Evolutionary conservation across 768 basidiomycete genomes (phyloP), one percentile per base, ranked within the genome.

Genomic region (Tricholoma bakamatsutake): DNA sequence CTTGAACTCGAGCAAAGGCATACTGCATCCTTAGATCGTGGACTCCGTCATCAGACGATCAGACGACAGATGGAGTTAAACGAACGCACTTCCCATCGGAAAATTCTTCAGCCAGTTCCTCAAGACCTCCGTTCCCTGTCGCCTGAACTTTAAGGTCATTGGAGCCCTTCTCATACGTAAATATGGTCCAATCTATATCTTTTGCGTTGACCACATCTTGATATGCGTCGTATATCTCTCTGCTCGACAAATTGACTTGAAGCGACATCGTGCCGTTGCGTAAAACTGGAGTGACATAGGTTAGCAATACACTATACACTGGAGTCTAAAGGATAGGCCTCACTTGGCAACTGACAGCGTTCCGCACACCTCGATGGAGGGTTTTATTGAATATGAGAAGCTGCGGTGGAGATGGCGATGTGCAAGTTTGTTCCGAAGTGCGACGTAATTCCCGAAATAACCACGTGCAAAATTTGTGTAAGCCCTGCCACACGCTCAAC

Each of bases 101-200:
- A 71, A 98, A 98, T 72, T 96, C 94, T 63, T 98, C 95, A 65
- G 90, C 83, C 2, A 98, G 74, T 63, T 93, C 93, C 61, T 95
- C 89, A 10, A 98, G 77, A 1, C 93, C 92, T n/a, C 88, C 90
- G 54, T 75, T 77, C n/a, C 94, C 94, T 1, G 85, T 88, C 3
- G 80, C 78, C 66, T 95, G 93, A 2, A 95, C 87, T 63, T 91
- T 93, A 53, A 96, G 77, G 69, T 94, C 91, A 64, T 92, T 94
- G 0, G 85, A 80, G 8, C 85, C 87, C 59, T 81, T 85, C 64
- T 89, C 88, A 62, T 91, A 92, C 0, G 91, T 89, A 62, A 88
- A 84, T 31, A 92, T 75, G 3, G 77, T 82, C 90, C 90, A 92
- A 63, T 92, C 83, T 61, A 87, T 85, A 18, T 78, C 80, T 11